Base-by-base conservation (phyloP, 306 rosid species). In the Abrus precatorius region DNA sequence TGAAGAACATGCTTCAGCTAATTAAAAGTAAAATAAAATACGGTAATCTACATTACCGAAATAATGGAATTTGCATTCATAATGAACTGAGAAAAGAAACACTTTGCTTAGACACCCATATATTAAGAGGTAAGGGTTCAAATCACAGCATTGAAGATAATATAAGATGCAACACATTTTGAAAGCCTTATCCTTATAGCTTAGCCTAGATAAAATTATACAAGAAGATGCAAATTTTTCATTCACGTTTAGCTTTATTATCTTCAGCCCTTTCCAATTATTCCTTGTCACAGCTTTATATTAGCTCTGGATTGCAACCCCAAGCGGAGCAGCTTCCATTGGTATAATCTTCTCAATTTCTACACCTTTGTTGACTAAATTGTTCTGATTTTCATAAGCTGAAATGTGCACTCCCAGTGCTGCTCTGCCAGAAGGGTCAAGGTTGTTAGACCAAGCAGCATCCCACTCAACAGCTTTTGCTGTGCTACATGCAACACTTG, bases 381-480 rank as follows among this genome's bases (percentile, higher is more conserved):
- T 68, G 41, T 49, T 70, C 44, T 85, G 81, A 4, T 82, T 53
- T 3, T 87, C 94, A 82, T 96, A 96, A 70, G 93, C 97, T 12
- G 93, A 85, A 44, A 56, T 30, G 75, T 96, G 99, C 50, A 96
- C 97, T 72, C 97, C 98, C 2, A 86, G 89, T 12, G 96, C 96
- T 65, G 99, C 99, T 87, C 99, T 87, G 14, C 98, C 99, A 28
- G 98, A 93, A 45, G 98, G 99, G 48, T 96, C 99, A 32, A 93
- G 93, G 79, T 93, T 93, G 45, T 84, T 90, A 0, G 92, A 87
- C 99, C 99, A 96, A 2, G 93, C 48, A 33, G 92, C 97, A 45
- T 96, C 97, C 99, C 99, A 96, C 55, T 90, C 98, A 12, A 96
- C 83, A 3, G 99, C 98, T 65, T 91, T 92, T 0, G 99, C 97